Evolutionary conservation across 176 grass and related monocot genomes (phyloP), one percentile per base, ranked within the genome.

Genomic region (Cenchrus fungigraminus): DNA sequence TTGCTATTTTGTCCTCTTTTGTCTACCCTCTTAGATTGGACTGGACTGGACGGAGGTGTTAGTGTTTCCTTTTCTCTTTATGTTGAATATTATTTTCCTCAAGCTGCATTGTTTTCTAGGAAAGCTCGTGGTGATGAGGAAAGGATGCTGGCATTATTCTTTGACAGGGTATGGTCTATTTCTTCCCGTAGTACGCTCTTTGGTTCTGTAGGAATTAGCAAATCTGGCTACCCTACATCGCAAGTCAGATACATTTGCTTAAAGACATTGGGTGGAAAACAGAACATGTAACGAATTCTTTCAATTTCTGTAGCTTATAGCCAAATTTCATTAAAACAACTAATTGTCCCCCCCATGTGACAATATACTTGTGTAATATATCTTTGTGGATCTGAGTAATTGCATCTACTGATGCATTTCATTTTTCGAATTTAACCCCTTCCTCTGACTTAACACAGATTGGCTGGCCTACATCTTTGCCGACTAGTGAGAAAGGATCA

Each of bases 381-480:
- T 37, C 60, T 25, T 59, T 86, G 16, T 68, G 31, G 58, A 50
- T 19, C 20, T 71, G 46, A 28, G 9, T 78, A 59, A 58, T 82
- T 90, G 7, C 6, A 58, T 86, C 57, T 64, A 20, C 25, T 65
- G 19, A 50, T 72, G 3, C 6, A 71, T 77, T 53, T 6, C 15
- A 52, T 11, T 12, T 42, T 71, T n/a, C 1, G 32, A 71, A 29
- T 6, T 83, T 78, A 56, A 65, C 31, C 70, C 45, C 2, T 88
- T 57, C 68, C 51, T 73, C 16, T 83, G 67, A 50, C 22, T 78
- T 77, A 64, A 66, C 72, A 74, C 83, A 98, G 96, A 92, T 98
- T 91, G 96, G 96, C 63, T 98, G 96, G 96, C 96, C 96, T 87
- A 86, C 96, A 42, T 98, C 93, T 64, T 85, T 98, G 73, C 96